phyloP scores from a whole-genome alignment of 768 basidiomycete genomes.

The Lactifluus hygrophoroides region DNA sequence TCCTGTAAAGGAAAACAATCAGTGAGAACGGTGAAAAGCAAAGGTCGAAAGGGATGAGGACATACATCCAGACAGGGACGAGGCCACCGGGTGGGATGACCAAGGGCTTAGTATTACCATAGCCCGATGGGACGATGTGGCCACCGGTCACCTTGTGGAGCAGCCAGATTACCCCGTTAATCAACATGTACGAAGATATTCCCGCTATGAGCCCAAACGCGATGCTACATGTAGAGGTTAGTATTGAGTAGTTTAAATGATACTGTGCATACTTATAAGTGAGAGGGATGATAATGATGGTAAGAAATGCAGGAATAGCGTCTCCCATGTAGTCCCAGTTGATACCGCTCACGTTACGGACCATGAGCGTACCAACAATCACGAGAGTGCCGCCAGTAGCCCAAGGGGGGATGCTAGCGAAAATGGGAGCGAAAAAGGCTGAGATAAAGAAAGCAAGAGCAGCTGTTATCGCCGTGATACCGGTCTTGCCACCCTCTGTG shows the following conservation, averaged over 20 bases:
- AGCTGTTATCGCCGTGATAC: constrained; percentile 65
- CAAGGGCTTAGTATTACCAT: constrained; percentile 61
- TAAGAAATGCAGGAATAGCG: constrained; percentile 77
- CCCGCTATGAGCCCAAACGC: constrained; percentile 86
- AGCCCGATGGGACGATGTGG: constrained; percentile 55
- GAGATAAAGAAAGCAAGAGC: constrained; percentile 74
- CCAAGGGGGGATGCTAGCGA: constrained; percentile 81
- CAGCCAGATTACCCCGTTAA: constrained; percentile 61
- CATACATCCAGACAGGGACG: constrained; percentile 57
- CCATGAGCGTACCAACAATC: constrained; percentile 85
- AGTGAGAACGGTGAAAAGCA: neutral
- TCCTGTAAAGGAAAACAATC: neutral
- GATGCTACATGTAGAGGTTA: constrained; percentile 42
- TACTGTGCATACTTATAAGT: constrained; percentile 56
- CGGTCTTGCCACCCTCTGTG: constrained; percentile 81
- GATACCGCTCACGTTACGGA: constrained; percentile 72
- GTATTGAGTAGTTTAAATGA: neutral
- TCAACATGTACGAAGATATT: constrained; percentile 54
- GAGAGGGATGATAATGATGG: constrained; percentile 69
- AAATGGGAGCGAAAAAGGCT: constrained; percentile 83
- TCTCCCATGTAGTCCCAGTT: constrained; percentile 89
- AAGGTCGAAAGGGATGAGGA: neutral
- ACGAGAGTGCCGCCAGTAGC: constrained; percentile 81
- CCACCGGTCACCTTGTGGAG: constrained; percentile 46
- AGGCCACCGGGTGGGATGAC: constrained; percentile 63